Base-by-base conservation (phyloP, 2,329 filamentous ascomycete species). In the Paracoccidioides lutzii region DNA sequence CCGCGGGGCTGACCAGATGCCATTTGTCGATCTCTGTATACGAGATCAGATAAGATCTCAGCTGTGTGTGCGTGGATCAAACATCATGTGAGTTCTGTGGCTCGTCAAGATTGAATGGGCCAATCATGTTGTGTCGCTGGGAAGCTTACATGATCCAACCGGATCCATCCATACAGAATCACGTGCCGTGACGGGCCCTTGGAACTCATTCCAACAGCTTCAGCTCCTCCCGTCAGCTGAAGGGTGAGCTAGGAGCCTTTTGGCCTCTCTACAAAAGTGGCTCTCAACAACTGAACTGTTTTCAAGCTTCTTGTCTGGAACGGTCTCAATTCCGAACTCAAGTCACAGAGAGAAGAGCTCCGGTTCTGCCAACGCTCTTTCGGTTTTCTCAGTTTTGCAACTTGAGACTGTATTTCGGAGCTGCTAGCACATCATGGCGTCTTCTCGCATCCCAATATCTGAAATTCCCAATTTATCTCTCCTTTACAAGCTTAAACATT, bases 401-500 rank as follows among this genome's bases (percentile, higher is more conserved):
- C 22, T 15, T 50, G 14, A 33, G n/a, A 37, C 14, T 38, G 35
- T 9, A 50, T 38, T 33, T 12, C 33, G 7, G 4, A 4, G 42
- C 14, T 42, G 14, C 49, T 5, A 8, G 6, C 15, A 50, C 15
- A 50, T 38, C 12, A 56, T 43, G 52, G 50, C 55, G 52, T 43
- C 58, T 9, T 42, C 59, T 41, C 30, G 57, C 38, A 57, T 59
- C 30, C 46, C 57, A 7, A 48, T 63, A 14, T 15, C 63, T 28
- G 67, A 73, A 42, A 72, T 75, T 42, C 71, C 72, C 22, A 69
- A 70, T 15, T 57, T 74, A n/a, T 75, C 76, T 41, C 70, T 79
- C 45, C 81, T 91, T 58, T 93, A 91, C 75, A 78, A 78, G 62
- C 69, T 75, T 15, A 73, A 75, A 57, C 73, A 75, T 59, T 74